Base-by-base conservation (phyloP, 2,329 filamentous ascomycete genomes). In the Penicillium sp. region DNA sequence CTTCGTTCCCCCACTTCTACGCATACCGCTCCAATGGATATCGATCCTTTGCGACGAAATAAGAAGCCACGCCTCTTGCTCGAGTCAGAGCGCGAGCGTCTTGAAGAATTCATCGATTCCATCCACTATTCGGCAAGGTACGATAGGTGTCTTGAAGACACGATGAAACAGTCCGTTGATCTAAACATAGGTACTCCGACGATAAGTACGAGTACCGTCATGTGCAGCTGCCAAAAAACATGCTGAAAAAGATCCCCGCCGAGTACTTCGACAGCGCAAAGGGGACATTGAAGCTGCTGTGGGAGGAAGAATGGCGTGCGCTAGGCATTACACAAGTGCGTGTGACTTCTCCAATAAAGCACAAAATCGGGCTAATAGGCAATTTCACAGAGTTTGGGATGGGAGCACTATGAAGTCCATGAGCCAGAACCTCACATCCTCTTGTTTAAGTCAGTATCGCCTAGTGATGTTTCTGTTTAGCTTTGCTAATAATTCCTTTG, bases 391-490 rank as follows among this genome's bases (percentile, higher is more conserved):
- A 96, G 90, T 72, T 73, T 98, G 57, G 92, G 92, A 41, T 98
- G 92, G 92, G 90, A 96, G 65, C 92, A 98, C 67, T 98, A 98
- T 64, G 92, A 98, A 67, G 92, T 98, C 37, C 92, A 98, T 66
- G 92, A 96, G 67, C 92, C 92, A 29, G 92, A 98, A 70, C 92
- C 92, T 50, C 92, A 98, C 66, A 98, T 98, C 59, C 77, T 98
- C 38, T 78, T 98, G 20, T 98, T 98, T 78, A 98, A 98, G 90
- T 95, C 71, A 66, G 85, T 73, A 26, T 20, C 4, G 11, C 25
- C 13, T 8, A n/a, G 4, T 5, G 4, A 11, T n/a, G n/a, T n/a
- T n/a, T n/a, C n/a, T n/a, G n/a, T n/a, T 13, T 13, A 27, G 12
- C 6, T 11, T n/a, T 11, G 4, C 12, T 11, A 14, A 27, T 35